Base-by-base conservation (phyloP, 139 green algal species). In the Limnomonas spitsbergensis region DNA sequence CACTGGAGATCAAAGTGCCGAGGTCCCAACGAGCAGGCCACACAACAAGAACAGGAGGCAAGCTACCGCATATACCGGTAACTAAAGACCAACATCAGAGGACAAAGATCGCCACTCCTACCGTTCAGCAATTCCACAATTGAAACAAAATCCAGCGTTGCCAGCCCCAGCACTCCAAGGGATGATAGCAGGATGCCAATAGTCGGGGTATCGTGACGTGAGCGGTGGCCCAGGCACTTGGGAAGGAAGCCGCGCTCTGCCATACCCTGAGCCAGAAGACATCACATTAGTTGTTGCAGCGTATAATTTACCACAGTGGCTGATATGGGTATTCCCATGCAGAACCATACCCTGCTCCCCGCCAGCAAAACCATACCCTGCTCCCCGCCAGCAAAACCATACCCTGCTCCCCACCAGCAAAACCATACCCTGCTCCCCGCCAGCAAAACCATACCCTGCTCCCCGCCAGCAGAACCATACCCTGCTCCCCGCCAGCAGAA, bases 241-340 rank as follows among this genome's bases (percentile, higher is more conserved):
- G 95, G 95, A 66, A 99, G 84, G 84, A 98, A 96, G 36, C 95
- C 95, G 2, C 95, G 87, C 89, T 99, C 94, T 0, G 94, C 93
- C 95, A 99, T 99, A 81, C 95, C 95, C 81, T 92, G 14, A 61
- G 20, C 20, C 14, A 61, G 14, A n/a, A n/a, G n/a, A n/a, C n/a
- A n/a, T n/a, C n/a, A n/a, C n/a, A n/a, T n/a, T n/a, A n/a, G n/a
- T n/a, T n/a, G n/a, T n/a, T n/a, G n/a, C n/a, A n/a, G n/a, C n/a
- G n/a, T n/a, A n/a, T n/a, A n/a, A n/a, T n/a, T n/a, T n/a, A n/a
- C n/a, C n/a, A n/a, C n/a, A n/a, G n/a, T n/a, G n/a, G n/a, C n/a
- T n/a, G n/a, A n/a, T n/a, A n/a, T n/a, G n/a, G n/a, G n/a, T n/a
- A n/a, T n/a, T n/a, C n/a, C n/a, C n/a, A n/a, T n/a, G n/a, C n/a